Evolutionary conservation across 306 rosid genomes (phyloP).

Genomic region (Dryas octopetala): DNA sequence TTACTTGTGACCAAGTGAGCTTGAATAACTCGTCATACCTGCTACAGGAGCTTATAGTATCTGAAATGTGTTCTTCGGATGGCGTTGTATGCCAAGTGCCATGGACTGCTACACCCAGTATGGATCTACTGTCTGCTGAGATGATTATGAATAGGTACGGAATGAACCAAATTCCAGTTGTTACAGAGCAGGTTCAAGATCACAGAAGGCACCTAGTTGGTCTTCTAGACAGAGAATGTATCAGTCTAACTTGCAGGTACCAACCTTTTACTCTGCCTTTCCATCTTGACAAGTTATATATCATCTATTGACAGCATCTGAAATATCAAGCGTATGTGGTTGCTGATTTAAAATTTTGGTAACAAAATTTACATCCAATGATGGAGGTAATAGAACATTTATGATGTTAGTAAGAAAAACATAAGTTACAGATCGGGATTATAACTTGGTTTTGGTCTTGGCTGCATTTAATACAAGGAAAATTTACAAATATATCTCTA

Average conservation of each 20-base stretch:
- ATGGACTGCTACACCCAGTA: constrained; percentile 78
- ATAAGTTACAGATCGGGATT: neutral
- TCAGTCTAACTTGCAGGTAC: constrained; percentile 83
- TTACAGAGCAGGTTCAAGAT: constrained; percentile 44
- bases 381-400: neutral
- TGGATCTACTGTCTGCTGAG: constrained; percentile 75
- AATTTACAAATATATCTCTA: neutral
- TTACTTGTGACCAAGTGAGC: constrained; percentile 12
- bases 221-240: constrained; percentile 68
- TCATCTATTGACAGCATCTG: no score
- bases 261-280: constrained; percentile 12
- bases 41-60: constrained; percentile 66
- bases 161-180: constrained; percentile 62
- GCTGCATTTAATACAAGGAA: neutral
- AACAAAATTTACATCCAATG: neutral
- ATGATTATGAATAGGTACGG: constrained; percentile 64
- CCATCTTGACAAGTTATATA: neutral
- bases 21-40: constrained; percentile 29
- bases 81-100: constrained; percentile 58
- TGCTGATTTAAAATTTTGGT: neutral
- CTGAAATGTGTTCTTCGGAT: constrained; percentile 68
- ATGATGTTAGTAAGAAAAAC: neutral
- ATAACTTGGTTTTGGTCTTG: neutral
- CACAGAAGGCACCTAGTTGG: constrained; percentile 68
- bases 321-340: neutral